Base-by-base conservation (phyloP, 257 asterid genomes). In the Nicotiana undulata region DNA sequence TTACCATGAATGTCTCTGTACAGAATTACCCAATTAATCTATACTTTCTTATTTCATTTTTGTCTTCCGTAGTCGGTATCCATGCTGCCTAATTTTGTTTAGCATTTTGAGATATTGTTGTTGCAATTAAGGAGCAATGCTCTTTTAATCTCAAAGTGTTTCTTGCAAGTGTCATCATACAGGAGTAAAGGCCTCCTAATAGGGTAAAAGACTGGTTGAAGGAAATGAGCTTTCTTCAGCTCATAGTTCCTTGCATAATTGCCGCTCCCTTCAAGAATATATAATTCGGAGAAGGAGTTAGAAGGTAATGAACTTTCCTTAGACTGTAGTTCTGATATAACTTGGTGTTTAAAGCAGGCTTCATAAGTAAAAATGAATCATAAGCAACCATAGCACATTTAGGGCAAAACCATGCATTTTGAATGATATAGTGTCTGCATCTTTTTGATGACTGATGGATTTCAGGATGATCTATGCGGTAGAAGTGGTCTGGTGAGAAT, bases 1-100 rank as follows among this genome's bases (percentile, higher is more conserved):
- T 74, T 37, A 74, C 51, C 60, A 74, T 74, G 79, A 24, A 24
- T 24, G 24, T 74, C 61, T 72, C 58, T 49, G 79, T 74, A 74
- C 61, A 28, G 32, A 74, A 24, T 74, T 74, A 22, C 61, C 61
- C 44, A 49, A 24, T 15, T 49, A 74, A 7, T 74, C 44, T 74
- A 24, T 24, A 24, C 79, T 49, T 24, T 13, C 16, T 44, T 49
- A 24, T 49, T 40, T 74, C 61, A 49, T 26, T 26, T 49, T 13
- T 70, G 20, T 49, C 61, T 74, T 74, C 61, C 61, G 24, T 26
- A 46, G 49, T 64, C 6, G 17, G 40, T 49, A 24, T 32, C 78
- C 79, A 55, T 55, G 20, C 61, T 55, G 61, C 24, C 61, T 55
- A 49, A 49, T 46, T 49, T 7, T 44, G 24, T 74, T 16, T 72